Base-by-base conservation (phyloP, 2,329 filamentous ascomycete species). In the Monosporascus sp. region DNA sequence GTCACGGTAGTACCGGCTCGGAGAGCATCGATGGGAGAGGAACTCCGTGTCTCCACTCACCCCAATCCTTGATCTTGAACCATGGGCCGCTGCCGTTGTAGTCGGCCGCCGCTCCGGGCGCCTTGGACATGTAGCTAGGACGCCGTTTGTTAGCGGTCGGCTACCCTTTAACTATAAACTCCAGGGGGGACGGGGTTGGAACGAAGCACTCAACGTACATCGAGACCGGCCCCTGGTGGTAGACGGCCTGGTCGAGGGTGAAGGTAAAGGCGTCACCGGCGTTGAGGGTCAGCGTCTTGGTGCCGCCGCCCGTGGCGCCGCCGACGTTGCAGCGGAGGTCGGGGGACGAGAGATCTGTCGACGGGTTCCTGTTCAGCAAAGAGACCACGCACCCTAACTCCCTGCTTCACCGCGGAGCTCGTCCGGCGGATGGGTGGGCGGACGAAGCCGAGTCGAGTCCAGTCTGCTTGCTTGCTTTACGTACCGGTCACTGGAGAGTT, bases 401-500 rank as follows among this genome's bases (percentile, higher is more conserved):
- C 31, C 31, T 35, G 2, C 31, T 5, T 26, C 14, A 2, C 14
- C 24, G 43, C n/a, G 20, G 43, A n/a, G 14, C 20, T 7, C 17
- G 7, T 31, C 22, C 4, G 40, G 18, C 14, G 17, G 14, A 14
- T 11, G 9, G 40, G 3, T 7, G 38, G 40, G 17, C 8, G 17
- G 20, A 24, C 18, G 40, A 4, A 20, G 3, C 6, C 40, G 3
- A 14, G 18, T 8, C 5, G 17, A 7, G 14, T 9, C 18, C 14
- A n/a, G 2, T 15, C 9, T 14, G 9, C 14, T 20, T 22, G n/a
- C 22, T 28, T 5, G 9, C n/a, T 15, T 26, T 9, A 55, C 53
- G 45, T 51, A 65, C 65, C 66, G 11, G 71, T 74, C 6, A 77
- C 74, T 7, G 74, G 75, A 9, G 72, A 75, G 67, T 78, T 77